These are phyloP conservation scores for Phytopythium montanum DNA, from an alignment of 352 stramenopile genomes.

Conservation along the genomic window DNA sequence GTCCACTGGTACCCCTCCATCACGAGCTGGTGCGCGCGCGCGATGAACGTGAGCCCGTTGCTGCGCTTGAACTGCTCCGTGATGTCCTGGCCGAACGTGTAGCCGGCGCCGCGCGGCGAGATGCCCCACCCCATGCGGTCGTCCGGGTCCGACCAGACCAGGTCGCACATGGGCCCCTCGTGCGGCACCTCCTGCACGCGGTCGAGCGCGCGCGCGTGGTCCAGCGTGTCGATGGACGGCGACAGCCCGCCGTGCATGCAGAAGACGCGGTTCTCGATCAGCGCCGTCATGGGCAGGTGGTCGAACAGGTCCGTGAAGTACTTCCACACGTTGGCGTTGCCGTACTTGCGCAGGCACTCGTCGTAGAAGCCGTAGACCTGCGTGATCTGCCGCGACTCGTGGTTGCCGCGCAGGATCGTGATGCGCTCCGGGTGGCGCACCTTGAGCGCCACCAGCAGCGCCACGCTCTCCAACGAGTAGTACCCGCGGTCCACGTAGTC, in stretches of 20 bases:
- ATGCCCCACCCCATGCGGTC: constrained; percentile 87
- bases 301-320: constrained; percentile 91
- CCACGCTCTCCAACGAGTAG: constrained; percentile 85
- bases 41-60: constrained; percentile 87
- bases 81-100: constrained; percentile 87
- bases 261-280: constrained; percentile 89
- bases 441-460: constrained; percentile 81
- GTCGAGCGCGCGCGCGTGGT: constrained; percentile 81
- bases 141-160: constrained; percentile 88
- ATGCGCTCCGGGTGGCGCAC: constrained; percentile 85
- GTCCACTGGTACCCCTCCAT: constrained; percentile 95
- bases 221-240: constrained; percentile 85
- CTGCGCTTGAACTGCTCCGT: constrained; percentile 89
- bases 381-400: constrained; percentile 98
- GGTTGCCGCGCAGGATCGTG: constrained; percentile 94
- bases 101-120: constrained; percentile 80
- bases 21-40: constrained; percentile 87
- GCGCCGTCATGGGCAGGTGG: constrained; percentile 83
- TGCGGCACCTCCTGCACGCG: constrained; percentile 87
- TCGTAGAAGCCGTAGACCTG: constrained; percentile 99
- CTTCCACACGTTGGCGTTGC: constrained; percentile 88
- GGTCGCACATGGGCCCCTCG: constrained; percentile 85
- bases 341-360: constrained; percentile 97
- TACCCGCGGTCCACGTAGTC: constrained; percentile 90
- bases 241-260: constrained; percentile 89